Evolutionary conservation across 805 yeast genomes (phyloP).

Genomic region (Starmerella davenportii): DNA sequence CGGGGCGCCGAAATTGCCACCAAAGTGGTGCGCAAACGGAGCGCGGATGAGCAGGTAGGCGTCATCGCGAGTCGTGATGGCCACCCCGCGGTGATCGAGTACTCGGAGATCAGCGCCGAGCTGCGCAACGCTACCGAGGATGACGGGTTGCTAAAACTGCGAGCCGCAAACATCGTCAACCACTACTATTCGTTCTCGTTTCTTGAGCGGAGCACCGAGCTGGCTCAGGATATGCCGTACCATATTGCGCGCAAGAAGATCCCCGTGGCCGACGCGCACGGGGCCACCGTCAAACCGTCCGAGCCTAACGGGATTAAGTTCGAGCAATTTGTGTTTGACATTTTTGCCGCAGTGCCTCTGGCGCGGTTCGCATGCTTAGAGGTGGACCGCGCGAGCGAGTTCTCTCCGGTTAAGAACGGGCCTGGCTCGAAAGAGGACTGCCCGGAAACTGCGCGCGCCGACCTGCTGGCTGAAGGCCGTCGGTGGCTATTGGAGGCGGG

Average conservation of each 20-base stretch:
- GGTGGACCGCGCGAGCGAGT: constrained; percentile 69
- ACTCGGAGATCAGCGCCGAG: constrained; percentile 69
- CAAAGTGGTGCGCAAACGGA: constrained; percentile 84
- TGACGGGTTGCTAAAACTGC: constrained; percentile 41
- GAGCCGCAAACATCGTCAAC: constrained; percentile 95
- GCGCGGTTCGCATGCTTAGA: constrained; percentile 75
- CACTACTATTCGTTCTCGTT: constrained; percentile 83
- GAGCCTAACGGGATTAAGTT: constrained; percentile 80
- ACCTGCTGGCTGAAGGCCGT: constrained; percentile 48
- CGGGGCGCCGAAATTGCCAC: constrained; percentile 63
- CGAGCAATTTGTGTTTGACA: constrained; percentile 94
- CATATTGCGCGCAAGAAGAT: constrained; percentile 90
- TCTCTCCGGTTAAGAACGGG: constrained; percentile 86
- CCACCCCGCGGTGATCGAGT: constrained; percentile 82
- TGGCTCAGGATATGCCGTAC: constrained; percentile 56
- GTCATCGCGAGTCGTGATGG: constrained; percentile 47
- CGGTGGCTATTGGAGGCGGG: constrained; percentile 59
- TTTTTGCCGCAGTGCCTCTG: constrained; percentile 61
- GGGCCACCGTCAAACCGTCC: constrained; percentile 39
- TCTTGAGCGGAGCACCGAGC: constrained; percentile 39
- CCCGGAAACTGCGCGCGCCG: constrained; percentile 60
- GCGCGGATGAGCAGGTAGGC: constrained; percentile 78
- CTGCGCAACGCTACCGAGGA: constrained; percentile 48
- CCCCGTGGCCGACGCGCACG: constrained; percentile 36
- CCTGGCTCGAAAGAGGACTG: constrained; percentile 68